phyloP scores from a whole-genome alignment of 2,329 filamentous ascomycete species.

The Cercospora sesami region DNA sequence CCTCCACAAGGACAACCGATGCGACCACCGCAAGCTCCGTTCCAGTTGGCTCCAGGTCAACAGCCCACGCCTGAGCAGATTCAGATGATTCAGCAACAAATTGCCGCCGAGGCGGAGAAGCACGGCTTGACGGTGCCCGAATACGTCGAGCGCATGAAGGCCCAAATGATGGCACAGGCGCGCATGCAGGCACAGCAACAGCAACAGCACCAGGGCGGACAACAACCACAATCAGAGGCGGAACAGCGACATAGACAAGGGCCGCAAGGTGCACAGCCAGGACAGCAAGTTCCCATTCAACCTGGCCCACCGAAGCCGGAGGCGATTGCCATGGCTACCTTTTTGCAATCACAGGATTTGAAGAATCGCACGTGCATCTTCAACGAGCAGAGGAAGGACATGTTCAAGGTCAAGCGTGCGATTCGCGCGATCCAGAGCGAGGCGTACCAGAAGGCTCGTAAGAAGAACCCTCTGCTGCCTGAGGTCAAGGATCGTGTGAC shows the following conservation, averaged over 20 bases:
- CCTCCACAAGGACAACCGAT: slow-evolving; percentile 4
- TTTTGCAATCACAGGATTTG: slow-evolving; percentile 77
- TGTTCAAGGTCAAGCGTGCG: slow-evolving; percentile 98
- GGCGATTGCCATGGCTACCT: slow-evolving; percentile 84
- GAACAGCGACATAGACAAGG: slow-evolving; percentile 36
- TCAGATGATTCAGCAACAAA: slow-evolving; percentile 75
- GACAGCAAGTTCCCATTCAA: slow-evolving; percentile 65
- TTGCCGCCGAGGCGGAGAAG: slow-evolving; percentile 79
- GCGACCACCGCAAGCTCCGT: slow-evolving; percentile 14
- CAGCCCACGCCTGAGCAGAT: slow-evolving; percentile 81
- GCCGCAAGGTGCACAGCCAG: slow-evolving; percentile 45
- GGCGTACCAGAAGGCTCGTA: slow-evolving; percentile 82
- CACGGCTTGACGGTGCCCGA: slow-evolving; percentile 81
- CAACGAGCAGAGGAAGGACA: slow-evolving; percentile 94
- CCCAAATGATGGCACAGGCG: slow-evolving; percentile 58
- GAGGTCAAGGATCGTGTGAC: slow-evolving; percentile 83
- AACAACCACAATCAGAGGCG: slow-evolving; percentile 32
- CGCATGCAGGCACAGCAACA: slow-evolving; percentile 47
- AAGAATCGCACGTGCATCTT: slow-evolving; percentile 90
- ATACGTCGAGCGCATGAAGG: slow-evolving; percentile 64
- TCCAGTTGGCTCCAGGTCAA: slow-evolving; percentile 41
- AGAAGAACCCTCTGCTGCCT: slow-evolving; percentile 86
- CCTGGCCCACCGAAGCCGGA: slow-evolving; percentile 84
- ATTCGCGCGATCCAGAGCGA: slow-evolving; percentile 86
- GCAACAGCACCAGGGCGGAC: slow-evolving; percentile 35